Evolutionary conservation across 805 yeast species (phyloP), one percentile per base, ranked within the genome.

Genomic region (Dipodascopsis tothii): DNA sequence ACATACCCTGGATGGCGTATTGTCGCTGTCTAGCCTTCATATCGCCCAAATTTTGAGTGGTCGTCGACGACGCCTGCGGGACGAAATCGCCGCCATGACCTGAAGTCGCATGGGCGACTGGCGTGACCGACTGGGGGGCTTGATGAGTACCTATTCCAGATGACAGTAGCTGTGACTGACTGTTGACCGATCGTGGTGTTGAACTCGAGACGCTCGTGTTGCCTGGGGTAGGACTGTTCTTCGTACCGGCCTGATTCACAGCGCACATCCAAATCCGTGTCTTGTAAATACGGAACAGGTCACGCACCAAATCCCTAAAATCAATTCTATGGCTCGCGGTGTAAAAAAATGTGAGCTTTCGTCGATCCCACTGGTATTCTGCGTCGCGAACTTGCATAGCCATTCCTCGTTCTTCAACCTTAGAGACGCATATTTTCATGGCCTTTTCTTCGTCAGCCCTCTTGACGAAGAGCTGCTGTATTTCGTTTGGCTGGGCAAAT

Each of bases 201-300:
- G 30, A 25, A 9, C 11, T 25, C 9, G 30, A 25, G 14, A 14
- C 30, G 14, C 11, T 25, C 30, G 11, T 14, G 30, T 25, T 25
- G 11, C 11, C 14, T 9, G 11, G 11, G 30, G 30, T 25, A 9
- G 30, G 30, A 9, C 11, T 9, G 9, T 9, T 9, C 11, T 14
- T 25, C 11, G 30, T 25, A 14, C 9, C 30, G 14, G 30, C 30
- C 11, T 14, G 11, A n/a, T n/a, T 56, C 28, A 78, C 83, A 3
- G 86, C 85, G 64, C 90, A 82, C 92, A 84, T 81, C 94, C 94
- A 84, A 56, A 82, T 82, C 52, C 92, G 69, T 3, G 90, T 82
- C 65, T 83, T 82, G 70, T 81, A 83, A 40, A 78, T 74, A 47
- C 84, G 68, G 65, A 82, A 82, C 44, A 82, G 67, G 51, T 83